Conservation (phyloP, 2,329 filamentous ascomycete species). For the Talaromyces sp. region DNA sequence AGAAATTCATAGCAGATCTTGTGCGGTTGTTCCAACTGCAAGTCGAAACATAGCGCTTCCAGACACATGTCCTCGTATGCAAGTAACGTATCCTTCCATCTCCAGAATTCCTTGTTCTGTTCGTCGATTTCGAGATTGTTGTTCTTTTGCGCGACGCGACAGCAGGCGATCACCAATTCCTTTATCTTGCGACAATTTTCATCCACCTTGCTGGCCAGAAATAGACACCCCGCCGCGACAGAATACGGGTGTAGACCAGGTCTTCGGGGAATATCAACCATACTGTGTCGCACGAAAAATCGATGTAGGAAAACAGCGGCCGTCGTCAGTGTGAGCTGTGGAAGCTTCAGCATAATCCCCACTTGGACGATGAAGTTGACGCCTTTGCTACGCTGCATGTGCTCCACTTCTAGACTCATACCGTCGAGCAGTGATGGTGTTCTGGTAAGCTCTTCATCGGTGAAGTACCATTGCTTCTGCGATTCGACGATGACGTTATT, state of each 20-base stretch:
- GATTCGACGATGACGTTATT: slow-evolving; percentile 52
- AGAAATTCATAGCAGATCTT: slow-evolving; percentile 78
- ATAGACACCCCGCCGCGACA: slow-evolving; percentile 85
- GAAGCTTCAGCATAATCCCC: slow-evolving; percentile 85
- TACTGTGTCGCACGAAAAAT: slow-evolving; percentile 86
- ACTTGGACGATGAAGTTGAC: slow-evolving; percentile 96
- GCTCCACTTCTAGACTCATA: slow-evolving; percentile 71
- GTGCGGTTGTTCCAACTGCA: slow-evolving; percentile 87
- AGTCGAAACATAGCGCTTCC: slow-evolving; percentile 87
- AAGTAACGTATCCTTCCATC: slow-evolving; percentile 91
- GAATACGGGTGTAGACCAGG: slow-evolving; percentile 86
- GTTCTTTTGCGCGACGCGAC: slow-evolving; percentile 93
- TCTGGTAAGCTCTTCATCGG: slow-evolving; percentile 73
- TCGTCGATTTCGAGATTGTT: slow-evolving; percentile 86
- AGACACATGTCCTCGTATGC: slow-evolving; percentile 90
- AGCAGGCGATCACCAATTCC: slow-evolving; percentile 88
- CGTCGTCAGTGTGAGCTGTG: slow-evolving; percentile 86
- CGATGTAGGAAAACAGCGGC: slow-evolving; percentile 93
- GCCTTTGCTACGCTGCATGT: slow-evolving; percentile 78
- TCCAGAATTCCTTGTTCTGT: slow-evolving; percentile 97
- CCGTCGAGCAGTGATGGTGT: slow-evolving; percentile 84
- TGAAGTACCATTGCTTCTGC: slow-evolving; percentile 84
- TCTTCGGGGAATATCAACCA: slow-evolving; percentile 66
- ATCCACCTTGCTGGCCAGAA: slow-evolving; percentile 94
- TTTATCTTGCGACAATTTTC: slow-evolving; percentile 96